Conservation (phyloP, 495 filamentous ascomycete species). For the Cercophora samala region DNA sequence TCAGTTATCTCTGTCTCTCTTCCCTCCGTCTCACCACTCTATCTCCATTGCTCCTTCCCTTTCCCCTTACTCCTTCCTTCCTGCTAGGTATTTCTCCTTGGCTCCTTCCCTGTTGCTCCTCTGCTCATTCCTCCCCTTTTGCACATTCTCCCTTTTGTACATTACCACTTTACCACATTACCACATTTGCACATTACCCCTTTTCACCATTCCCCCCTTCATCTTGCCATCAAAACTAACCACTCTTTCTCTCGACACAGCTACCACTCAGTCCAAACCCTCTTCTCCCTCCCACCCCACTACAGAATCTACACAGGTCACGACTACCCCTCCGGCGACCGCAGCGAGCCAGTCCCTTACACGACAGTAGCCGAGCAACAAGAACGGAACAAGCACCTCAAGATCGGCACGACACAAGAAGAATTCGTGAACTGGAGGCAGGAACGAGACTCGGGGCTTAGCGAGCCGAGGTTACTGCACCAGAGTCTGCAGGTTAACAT, state of each 20-base stretch:
- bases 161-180: not conserved
- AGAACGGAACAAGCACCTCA: constrained; percentile 52
- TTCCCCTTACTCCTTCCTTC: too few relatives aligned
- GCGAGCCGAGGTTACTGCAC: constrained; percentile 52
- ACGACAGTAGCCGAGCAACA: constrained; percentile 52
- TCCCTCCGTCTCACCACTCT: too few relatives aligned
- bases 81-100: too few relatives aligned
- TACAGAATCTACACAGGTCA: constrained; percentile 52
- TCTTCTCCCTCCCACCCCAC: constrained; percentile 46
- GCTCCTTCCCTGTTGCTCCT: not conserved
- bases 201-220: not conserved
- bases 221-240: not conserved
- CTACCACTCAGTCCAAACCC: constrained; percentile 39
- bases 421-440: constrained; percentile 50
- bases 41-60: too few relatives aligned
- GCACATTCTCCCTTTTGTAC: not conserved
- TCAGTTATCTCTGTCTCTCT: too few relatives aligned
- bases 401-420: constrained; percentile 35
- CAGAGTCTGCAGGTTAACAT: constrained; percentile 60
- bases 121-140: not conserved
- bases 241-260: not conserved
- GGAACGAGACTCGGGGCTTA: constrained; percentile 47
- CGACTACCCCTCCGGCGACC: constrained; percentile 42
- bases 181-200: not conserved
- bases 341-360: constrained; percentile 37